phyloP scores from a whole-genome alignment of 305 asterid genomes.

The Vinca major region DNA sequence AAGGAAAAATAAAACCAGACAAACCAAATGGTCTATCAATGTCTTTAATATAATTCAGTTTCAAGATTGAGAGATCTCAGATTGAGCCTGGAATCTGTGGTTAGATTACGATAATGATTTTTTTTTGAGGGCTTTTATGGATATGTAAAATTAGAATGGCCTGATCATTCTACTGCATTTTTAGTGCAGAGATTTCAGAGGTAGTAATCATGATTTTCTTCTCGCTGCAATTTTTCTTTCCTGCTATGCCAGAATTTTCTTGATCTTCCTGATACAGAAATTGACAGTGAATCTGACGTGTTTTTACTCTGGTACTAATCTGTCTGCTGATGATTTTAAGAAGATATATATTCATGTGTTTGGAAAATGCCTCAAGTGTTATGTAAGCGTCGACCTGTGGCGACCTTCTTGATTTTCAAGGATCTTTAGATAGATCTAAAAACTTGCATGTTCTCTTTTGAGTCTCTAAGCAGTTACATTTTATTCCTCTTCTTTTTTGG shows the following conservation, averaged over 20 bases:
- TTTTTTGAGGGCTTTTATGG: background rate
- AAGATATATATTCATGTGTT: background rate
- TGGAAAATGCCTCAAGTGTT: background rate
- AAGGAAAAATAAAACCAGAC: background rate
- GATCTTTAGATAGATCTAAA: background rate
- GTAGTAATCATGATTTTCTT: constrained; percentile 1
- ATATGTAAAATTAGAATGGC: constrained; percentile 5
- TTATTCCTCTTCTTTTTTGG: background rate
- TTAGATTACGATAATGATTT: background rate
- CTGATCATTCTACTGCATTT: background rate
- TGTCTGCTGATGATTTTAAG: background rate
- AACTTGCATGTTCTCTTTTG: background rate
- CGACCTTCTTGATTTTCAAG: background rate
- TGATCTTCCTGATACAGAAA: background rate
- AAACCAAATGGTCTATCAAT: constrained; percentile 2
- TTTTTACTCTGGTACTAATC: background rate
- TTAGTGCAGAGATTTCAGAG: constrained; percentile 6
- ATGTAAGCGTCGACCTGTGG: background rate
- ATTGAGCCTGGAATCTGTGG: background rate
- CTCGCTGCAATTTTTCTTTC: background rate
- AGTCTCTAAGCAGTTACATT: background rate
- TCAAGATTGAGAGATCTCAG: constrained; percentile 1
- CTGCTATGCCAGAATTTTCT: background rate
- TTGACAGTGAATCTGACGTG: background rate
- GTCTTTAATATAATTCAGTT: background rate